phyloP scores from a whole-genome alignment of 768 basidiomycete genomes.

The Hypholoma fasciculare region DNA sequence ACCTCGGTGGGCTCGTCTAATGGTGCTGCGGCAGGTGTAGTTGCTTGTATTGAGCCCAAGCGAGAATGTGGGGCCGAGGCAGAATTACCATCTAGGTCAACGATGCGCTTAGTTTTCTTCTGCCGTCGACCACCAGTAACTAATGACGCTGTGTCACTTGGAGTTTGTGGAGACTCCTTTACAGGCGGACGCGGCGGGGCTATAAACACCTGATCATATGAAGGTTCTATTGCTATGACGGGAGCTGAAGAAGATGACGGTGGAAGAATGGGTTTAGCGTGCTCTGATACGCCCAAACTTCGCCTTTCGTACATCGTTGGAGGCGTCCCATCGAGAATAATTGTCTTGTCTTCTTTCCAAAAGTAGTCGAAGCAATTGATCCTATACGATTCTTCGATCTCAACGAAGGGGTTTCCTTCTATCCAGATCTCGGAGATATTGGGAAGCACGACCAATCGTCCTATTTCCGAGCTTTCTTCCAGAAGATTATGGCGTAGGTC shows the following conservation, averaged over 20 bases:
- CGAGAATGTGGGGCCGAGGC: constrained; percentile 29
- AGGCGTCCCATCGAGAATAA: constrained; percentile 72
- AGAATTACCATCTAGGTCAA: constrained; percentile 65
- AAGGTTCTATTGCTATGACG: constrained; percentile 53
- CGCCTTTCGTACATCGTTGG: constrained; percentile 75
- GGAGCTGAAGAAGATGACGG: constrained; percentile 45
- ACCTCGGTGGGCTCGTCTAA: not conserved
- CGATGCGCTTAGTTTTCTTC: constrained; percentile 74
- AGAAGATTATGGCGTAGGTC: constrained; percentile 82
- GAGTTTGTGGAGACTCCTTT: constrained; percentile 10
- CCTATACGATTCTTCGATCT: constrained; percentile 73
- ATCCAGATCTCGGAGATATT: constrained; percentile 82
- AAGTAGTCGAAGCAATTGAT: constrained; percentile 83
- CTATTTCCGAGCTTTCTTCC: constrained; percentile 83
- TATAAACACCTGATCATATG: constrained; percentile 23
- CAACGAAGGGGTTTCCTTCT: constrained; percentile 80
- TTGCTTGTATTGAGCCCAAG: constrained; percentile 24
- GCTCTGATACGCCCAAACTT: constrained; percentile 52
- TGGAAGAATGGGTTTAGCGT: constrained; percentile 51
- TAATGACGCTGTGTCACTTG: constrained; percentile 22
- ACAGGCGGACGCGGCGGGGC: constrained; percentile 9
- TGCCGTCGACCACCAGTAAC: constrained; percentile 43
- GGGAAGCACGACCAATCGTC: constrained; percentile 77
- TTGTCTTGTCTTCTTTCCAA: constrained; percentile 76
- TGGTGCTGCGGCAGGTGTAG: not conserved